Evolutionary conservation across 768 basidiomycete species (phyloP), one percentile per base, ranked within the genome.

Genomic region (Sarcodon aspratus): DNA sequence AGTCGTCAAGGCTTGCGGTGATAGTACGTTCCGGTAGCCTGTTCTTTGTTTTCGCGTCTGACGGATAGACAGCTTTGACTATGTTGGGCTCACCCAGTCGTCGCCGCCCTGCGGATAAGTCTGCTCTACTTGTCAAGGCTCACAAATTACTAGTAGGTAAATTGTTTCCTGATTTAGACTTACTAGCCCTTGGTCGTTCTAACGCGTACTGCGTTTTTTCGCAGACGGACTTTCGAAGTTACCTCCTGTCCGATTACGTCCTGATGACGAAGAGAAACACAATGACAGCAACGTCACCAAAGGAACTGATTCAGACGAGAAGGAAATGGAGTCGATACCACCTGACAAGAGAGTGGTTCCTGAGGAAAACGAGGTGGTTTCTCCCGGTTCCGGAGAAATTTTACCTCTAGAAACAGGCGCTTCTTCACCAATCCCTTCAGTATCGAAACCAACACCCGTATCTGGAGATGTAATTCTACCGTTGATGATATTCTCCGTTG

Each of bases 381-480:
- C 21, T 2, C 5, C 21, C 3, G 21, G 21, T 2, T 27, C 21
- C 21, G 21, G 21, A 27, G 21, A 27, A 27, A 27, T 27, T 27
- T 27, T 27, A 27, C 21, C 21, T 27, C 21, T 27, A 5, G 21
- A 27, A 27, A 27, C 21, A 27, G 21, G 21, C 21, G 21, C 21
- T 27, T 27, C 21, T 27, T 27, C 21, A 27, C 21, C 5, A 27
- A 27, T 27, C 5, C 37, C 54, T 40, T 52, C 58, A 40, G 47
- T 56, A 9, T 31, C 63, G 47, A 57, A 55, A 37, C 63, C 67
- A 9, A 80, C 77, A 1, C 78, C 76, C 5, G 79, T 86, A 4
- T 87, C 85, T 0, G 89, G 91, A 1, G 95, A 97, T 58, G 75
- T 96, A 37, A 82, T 99, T 36, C 75, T 99, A 12, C 95, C 95